Percentiles rank a stretch among this genome's conserved stretches.
Evolutionary conservation across 306 rosid genomes (phyloP).

Genomic region (Benincasa hispida): DNA sequence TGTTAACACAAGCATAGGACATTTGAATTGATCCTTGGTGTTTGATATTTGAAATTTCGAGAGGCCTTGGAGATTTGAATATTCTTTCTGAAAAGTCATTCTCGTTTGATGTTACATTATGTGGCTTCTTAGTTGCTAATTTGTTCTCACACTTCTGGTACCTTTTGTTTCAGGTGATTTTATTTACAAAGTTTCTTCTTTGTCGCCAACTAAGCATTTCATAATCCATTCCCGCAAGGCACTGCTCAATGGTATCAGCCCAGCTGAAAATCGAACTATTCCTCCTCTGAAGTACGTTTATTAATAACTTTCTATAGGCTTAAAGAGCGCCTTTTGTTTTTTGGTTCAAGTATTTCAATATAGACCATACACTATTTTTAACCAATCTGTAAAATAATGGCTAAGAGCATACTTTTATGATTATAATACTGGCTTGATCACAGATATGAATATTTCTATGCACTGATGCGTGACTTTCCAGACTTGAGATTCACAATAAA

Average conservation of each 20-base stretch:
- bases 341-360: neutral
- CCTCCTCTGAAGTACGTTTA: slow-evolving; percentile 83
- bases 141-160: slow-evolving; percentile 13
- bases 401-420: neutral
- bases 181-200: slow-evolving; percentile 86
- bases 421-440: slow-evolving; percentile 7
- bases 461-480: slow-evolving; percentile 91
- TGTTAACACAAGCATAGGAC: neutral
- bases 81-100: neutral
- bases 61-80: neutral
- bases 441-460: slow-evolving; percentile 91
- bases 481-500: slow-evolving; percentile 90
- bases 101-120: neutral
- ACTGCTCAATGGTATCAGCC: slow-evolving; percentile 83
- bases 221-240: slow-evolving; percentile 91
- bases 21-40: neutral
- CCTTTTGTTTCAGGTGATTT: slow-evolving; percentile 65
- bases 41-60: neutral
- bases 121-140: slow-evolving; percentile 8
- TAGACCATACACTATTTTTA: neutral
- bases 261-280: slow-evolving; percentile 90
- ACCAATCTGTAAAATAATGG: neutral
- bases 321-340: neutral
- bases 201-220: slow-evolving; percentile 84
- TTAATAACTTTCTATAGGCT: slow-evolving; percentile 1